phyloP scores from a whole-genome alignment of 352 stramenopile genomes.

The Phytophthora syringae region DNA sequence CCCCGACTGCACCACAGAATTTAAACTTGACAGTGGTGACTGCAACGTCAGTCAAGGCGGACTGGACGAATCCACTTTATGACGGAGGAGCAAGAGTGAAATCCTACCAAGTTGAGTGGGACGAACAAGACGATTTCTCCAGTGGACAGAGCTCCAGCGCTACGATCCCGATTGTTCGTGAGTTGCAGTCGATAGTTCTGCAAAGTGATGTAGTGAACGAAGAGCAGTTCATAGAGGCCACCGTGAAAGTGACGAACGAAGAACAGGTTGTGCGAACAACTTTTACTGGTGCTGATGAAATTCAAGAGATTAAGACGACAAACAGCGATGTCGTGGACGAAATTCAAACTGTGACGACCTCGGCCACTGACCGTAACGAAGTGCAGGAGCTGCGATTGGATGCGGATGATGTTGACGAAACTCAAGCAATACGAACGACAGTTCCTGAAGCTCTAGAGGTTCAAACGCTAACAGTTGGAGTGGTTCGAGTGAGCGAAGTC shows the following conservation, averaged over 20 bases:
- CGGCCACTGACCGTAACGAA: slow-evolving; percentile 92
- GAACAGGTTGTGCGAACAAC: slow-evolving; percentile 93
- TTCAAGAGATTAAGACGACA: slow-evolving; percentile 87
- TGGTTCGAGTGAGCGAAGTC: slow-evolving; percentile 70
- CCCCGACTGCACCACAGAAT: slow-evolving; percentile 66
- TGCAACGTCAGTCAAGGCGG: slow-evolving; percentile 77
- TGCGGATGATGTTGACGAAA: slow-evolving; percentile 91
- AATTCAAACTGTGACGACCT: slow-evolving; percentile 92
- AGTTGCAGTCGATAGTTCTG: slow-evolving; percentile 91
- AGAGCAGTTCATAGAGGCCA: slow-evolving; percentile 94
- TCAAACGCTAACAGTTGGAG: slow-evolving; percentile 86
- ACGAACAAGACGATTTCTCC: slow-evolving; percentile 78
- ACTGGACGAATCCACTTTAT: slow-evolving; percentile 90
- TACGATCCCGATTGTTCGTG: slow-evolving; percentile 88
- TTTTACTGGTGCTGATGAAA: slow-evolving; percentile 87
- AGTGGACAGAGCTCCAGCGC: slow-evolving; percentile 75
- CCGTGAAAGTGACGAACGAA: slow-evolving; percentile 96
- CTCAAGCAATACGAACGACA: slow-evolving; percentile 89
- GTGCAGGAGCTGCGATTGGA: slow-evolving; percentile 86
- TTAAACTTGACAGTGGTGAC: slow-evolving; percentile 58
- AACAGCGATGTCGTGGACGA: slow-evolving; percentile 85
- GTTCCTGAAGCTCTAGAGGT: slow-evolving; percentile 84
- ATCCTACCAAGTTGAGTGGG: slow-evolving; percentile 80
- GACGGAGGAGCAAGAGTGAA: slow-evolving; percentile 91
- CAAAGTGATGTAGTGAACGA: slow-evolving; percentile 89